Percentiles rank a stretch among this genome's conserved stretches.
These are phyloP conservation scores for Calycina marina DNA, from an alignment of 2,329 filamentous ascomycete genomes.

Conservation along the genomic window DNA sequence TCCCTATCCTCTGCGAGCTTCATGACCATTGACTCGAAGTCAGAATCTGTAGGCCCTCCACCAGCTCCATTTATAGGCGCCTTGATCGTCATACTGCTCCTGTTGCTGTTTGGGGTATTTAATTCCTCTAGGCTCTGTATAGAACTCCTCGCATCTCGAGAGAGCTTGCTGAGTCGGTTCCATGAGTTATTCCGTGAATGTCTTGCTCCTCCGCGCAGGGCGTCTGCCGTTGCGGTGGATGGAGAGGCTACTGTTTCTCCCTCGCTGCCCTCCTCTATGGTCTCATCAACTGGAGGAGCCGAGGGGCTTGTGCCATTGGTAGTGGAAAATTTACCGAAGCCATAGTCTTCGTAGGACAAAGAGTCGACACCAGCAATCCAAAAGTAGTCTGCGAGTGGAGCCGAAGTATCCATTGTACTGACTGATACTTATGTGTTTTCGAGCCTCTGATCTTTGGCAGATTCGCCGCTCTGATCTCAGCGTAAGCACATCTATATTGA, in stretches of 20 bases:
- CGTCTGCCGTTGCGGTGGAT: slow-evolving; percentile 3
- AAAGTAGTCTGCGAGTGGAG: slow-evolving; percentile 59
- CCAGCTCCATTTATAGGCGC: slow-evolving; percentile 21
- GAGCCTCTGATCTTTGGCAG: background rate
- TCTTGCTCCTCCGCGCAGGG: slow-evolving; percentile 27
- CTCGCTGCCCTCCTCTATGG: slow-evolving; percentile 41
- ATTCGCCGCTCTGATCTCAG: too few species aligned
- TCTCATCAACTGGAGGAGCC: slow-evolving; percentile 33
- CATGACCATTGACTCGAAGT: slow-evolving; percentile 83
- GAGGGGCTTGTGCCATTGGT: slow-evolving; percentile 14
- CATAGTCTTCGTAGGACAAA: slow-evolving; percentile 46
- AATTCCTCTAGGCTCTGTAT: slow-evolving; percentile 41
- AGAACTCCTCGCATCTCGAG: slow-evolving; percentile 35
- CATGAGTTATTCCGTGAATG: slow-evolving; percentile 48
- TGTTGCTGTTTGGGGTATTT: slow-evolving; percentile 38
- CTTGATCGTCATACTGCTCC: slow-evolving; percentile 51
- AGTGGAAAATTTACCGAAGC: slow-evolving; percentile 24
- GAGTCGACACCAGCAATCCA: slow-evolving; percentile 62
- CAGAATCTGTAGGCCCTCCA: slow-evolving; percentile 47
- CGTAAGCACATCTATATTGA: slow-evolving; percentile 1
- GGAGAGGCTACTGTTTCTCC: slow-evolving; percentile 33
- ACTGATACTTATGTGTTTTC: slow-evolving; percentile 7
- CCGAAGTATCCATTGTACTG: slow-evolving; percentile 34
- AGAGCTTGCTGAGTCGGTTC: slow-evolving; percentile 41
- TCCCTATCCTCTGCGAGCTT: slow-evolving; percentile 96